Conservation (phyloP, 129 eudicot species). For the Centella asiatica region DNA sequence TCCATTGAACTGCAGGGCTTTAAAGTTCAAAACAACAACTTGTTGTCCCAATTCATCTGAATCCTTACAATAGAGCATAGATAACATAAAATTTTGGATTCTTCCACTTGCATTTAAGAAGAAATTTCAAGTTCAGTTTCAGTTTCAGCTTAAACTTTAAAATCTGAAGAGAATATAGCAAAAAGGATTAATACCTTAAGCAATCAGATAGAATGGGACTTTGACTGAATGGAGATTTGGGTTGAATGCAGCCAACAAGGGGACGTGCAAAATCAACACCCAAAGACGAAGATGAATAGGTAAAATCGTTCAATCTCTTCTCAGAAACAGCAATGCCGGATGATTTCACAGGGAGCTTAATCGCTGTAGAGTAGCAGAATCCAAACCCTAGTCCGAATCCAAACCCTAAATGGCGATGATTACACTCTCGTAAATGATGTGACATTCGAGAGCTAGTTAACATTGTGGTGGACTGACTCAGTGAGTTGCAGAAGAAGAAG, state of each 20-base stretch:
- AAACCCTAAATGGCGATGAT: conserved; percentile 7
- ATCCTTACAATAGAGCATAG: background rate
- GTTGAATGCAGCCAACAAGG: conserved; percentile 7
- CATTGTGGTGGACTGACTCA: background rate
- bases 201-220: background rate
- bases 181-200: background rate
- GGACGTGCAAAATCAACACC: conserved; percentile 9
- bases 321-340: background rate
- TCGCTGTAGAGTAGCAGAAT: background rate
- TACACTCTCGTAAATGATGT: conserved; percentile 5
- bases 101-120: too few relatives aligned
- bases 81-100: too few relatives aligned
- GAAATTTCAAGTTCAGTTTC: too few relatives aligned
- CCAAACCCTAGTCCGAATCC: conserved; percentile 1
- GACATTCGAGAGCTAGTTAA: conserved; percentile 8
- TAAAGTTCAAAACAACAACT: too few relatives aligned
- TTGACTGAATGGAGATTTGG: conserved; percentile 1
- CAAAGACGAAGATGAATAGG: conserved; percentile 9
- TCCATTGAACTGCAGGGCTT: background rate
- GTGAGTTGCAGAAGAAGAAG: background rate
- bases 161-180: background rate
- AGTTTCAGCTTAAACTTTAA: background rate
- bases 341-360: background rate
- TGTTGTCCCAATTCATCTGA: too few relatives aligned
- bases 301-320: conserved; percentile 1